Evolutionary conservation across 139 green algal species (phyloP).

Genomic region (Ettlia oleoabundans): DNA sequence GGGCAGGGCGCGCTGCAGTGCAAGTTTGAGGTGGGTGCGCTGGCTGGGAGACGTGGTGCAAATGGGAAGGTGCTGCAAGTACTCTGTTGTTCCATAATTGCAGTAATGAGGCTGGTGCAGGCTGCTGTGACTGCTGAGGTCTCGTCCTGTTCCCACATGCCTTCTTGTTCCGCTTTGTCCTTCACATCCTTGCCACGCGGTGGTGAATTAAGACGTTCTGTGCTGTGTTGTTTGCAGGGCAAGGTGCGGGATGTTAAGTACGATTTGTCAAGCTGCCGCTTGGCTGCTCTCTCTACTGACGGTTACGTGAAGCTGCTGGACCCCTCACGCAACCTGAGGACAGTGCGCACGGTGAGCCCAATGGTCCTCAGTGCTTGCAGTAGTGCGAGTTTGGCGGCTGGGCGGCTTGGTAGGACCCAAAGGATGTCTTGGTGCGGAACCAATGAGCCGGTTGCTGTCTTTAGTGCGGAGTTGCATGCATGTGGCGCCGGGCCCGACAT

Average conservation of each 20-base stretch:
- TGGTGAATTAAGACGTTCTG: too few species aligned
- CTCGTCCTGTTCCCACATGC: too few species aligned
- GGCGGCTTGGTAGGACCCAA: too few species aligned
- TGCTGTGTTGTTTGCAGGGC: slow-evolving; percentile 19
- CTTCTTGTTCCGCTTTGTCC: too few species aligned
- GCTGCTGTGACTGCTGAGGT: neutral
- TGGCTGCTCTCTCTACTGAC: slow-evolving; percentile 49
- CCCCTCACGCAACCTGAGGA: slow-evolving; percentile 23
- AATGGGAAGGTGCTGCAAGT: neutral
- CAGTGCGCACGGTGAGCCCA: slow-evolving; percentile 19
- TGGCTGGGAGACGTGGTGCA: neutral
- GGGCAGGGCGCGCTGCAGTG: neutral
- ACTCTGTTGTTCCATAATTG: neutral
- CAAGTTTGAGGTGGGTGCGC: slow-evolving; percentile 27
- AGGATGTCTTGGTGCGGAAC: too few species aligned
- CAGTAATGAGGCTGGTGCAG: neutral
- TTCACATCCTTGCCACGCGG: too few species aligned
- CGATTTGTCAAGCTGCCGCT: neutral
- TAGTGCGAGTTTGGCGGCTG: too few species aligned
- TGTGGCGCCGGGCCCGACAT: too few species aligned
- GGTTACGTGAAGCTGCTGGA: slow-evolving; percentile 48
- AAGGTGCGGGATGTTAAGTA: slow-evolving; percentile 59
- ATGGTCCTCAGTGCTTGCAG: too few species aligned
- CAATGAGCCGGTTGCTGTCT: too few species aligned
- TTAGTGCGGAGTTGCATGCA: too few species aligned